phyloP scores from a whole-genome alignment of 1,284 basidiomycete species.

The Papiliotrema terrestris region DNA sequence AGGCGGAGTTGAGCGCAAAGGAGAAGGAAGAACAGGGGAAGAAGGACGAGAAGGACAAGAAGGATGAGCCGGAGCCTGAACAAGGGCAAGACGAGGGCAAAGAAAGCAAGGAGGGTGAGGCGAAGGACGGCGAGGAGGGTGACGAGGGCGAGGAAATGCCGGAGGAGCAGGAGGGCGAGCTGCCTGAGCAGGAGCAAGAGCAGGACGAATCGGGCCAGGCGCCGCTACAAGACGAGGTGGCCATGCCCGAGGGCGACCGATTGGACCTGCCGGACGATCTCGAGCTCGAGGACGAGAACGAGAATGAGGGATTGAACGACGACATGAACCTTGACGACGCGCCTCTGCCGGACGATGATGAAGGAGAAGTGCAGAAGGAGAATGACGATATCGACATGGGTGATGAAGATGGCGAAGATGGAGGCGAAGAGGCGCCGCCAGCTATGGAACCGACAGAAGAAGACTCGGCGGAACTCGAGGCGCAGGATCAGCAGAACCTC shows the following conservation, averaged over 20 bases:
- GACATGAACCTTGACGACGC: slow-evolving; percentile 14
- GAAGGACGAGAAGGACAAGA: slow-evolving; percentile 44
- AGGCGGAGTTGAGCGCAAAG: slow-evolving; percentile 73
- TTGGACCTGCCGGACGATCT: slow-evolving; percentile 82
- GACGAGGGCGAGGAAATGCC: slow-evolving; percentile 14
- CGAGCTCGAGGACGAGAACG: slow-evolving; percentile 57
- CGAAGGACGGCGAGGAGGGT: slow-evolving; percentile 46
- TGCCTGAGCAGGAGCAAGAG: slow-evolving; percentile 49
- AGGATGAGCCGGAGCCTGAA: slow-evolving; percentile 45
- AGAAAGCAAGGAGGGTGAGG: slow-evolving; percentile 38
- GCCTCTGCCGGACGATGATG: slow-evolving; percentile 41
- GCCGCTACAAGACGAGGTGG: slow-evolving; percentile 52
- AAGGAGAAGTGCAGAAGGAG: slow-evolving; percentile 37
- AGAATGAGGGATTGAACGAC: slow-evolving; percentile 42
- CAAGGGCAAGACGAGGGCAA: slow-evolving; percentile 37
- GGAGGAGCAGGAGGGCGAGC: slow-evolving; percentile 46
- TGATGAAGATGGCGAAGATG: slow-evolving; percentile 40
- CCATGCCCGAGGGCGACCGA: slow-evolving; percentile 69
- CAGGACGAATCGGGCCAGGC: slow-evolving; percentile 45
- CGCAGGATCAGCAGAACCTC: slow-evolving; percentile 33
- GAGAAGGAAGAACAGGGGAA: slow-evolving; percentile 50
- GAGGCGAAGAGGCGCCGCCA: slow-evolving; percentile 35
- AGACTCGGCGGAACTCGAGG: slow-evolving; percentile 37
- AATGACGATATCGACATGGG: slow-evolving; percentile 30
- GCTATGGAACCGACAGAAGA: slow-evolving; percentile 43